Conservation (phyloP, 768 basidiomycete genomes). For the Suillus weaverae region DNA sequence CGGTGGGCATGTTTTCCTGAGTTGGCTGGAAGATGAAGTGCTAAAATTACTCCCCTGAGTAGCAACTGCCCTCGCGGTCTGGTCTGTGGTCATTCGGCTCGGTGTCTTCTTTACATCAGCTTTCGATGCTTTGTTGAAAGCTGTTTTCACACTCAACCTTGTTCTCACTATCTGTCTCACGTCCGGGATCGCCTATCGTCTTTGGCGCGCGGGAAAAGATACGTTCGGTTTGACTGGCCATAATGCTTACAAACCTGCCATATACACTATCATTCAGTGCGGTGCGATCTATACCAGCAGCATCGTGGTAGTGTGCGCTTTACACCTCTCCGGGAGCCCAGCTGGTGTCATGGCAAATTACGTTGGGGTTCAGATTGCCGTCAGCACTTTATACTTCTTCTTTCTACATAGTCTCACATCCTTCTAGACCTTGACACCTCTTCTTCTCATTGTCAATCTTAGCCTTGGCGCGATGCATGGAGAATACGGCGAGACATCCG, state of each 20-base stretch:
- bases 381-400: not conserved
- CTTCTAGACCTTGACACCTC: not conserved
- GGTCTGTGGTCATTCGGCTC: not conserved
- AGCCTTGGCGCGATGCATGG: not conserved
- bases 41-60: not conserved
- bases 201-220: conserved; percentile 14
- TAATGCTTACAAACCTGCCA: conserved; percentile 10
- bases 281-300: conserved; percentile 15
- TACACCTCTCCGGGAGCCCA: conserved; percentile 4
- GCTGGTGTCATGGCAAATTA: conserved; percentile 1
- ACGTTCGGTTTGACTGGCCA: not conserved
- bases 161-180: conserved; percentile 15
- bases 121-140: not conserved
- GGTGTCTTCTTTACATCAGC: not conserved
- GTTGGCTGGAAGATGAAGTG: not conserved
- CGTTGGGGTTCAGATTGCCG: not conserved
- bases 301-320: conserved; percentile 14
- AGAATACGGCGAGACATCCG: not conserved
- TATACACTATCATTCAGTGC: conserved; percentile 21
- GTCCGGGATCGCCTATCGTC: conserved; percentile 13
- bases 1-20: not conserved
- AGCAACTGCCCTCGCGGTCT: not conserved
- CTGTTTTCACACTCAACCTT: conserved; percentile 11
- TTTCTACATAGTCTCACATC: not conserved
- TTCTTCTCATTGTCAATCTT: not conserved